Percentiles rank a stretch among this genome's conserved stretches.
phyloP scores from a whole-genome alignment of 768 basidiomycete species.

The Leccinum arenicola region DNA sequence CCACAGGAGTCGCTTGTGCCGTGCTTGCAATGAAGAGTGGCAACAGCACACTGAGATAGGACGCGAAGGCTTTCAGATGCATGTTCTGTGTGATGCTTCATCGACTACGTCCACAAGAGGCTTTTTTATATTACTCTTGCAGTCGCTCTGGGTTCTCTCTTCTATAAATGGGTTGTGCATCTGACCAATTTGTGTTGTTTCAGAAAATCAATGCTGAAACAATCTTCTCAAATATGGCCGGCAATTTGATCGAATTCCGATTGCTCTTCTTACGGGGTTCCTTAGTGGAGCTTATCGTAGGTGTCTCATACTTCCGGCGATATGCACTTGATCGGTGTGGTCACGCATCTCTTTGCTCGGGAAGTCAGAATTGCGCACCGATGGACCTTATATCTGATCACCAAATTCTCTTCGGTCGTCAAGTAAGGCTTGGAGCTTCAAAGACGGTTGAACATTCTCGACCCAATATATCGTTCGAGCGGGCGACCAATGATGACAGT shows the following conservation, averaged over 20 bases:
- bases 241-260: background rate
- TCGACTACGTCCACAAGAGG: background rate
- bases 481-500: background rate
- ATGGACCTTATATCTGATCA: too few relatives aligned
- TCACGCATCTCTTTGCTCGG: background rate
- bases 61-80: background rate
- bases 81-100: background rate
- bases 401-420: background rate
- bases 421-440: background rate
- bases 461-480: background rate
- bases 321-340: background rate
- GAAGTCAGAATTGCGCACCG: too few relatives aligned
- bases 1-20: background rate
- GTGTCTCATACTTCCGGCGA: background rate
- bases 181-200: background rate
- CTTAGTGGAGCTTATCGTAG: background rate
- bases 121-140: background rate
- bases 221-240: background rate
- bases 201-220: background rate
- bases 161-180: background rate
- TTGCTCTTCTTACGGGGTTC: background rate
- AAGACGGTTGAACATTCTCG: too few relatives aligned
- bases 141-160: background rate
- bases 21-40: constrained; percentile 1
- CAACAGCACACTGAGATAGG: background rate